Base-by-base conservation (phyloP, 495 filamentous ascomycete species). In the Neurospora sp. region DNA sequence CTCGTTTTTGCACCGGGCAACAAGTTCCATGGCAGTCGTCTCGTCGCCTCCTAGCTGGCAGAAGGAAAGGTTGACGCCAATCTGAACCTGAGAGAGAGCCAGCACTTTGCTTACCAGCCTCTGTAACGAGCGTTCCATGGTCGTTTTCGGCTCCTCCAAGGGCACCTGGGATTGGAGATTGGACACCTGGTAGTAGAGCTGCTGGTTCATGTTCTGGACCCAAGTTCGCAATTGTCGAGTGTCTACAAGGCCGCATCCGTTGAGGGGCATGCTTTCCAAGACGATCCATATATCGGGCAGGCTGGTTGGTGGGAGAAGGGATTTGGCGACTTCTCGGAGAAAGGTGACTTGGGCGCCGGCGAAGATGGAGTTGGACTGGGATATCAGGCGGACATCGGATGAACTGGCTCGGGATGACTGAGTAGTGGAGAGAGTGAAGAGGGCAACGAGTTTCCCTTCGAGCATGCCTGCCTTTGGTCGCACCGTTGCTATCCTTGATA, bases 131-230 rank as follows among this genome's bases (percentile, higher is more conserved):
- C 79, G 80, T 73, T 84, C 84, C 74, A 82, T 81, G 9, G 54
- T 77, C 38, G 78, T 81, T 27, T 76, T 70, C 0, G 84, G 83
- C 8, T 77, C 75, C 46, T 80, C 77, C 38, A 83, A 48, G 4
- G 74, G 70, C 38, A 81, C 81, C 27, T 82, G 81, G 23, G 77
- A 79, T 39, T 84, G 82, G 41, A 84, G 72, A 46, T 81, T 82
- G 69, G 82, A 73, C 37, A 84, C 82, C 70, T 82, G 83, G 31
- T 81, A 80, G 69, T 84, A 78, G 20, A 83, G 66, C 54, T 83
- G 80, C 27, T 85, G 80, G 69, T 85, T 85, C 41, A 83, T 82
- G 70, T 86, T 86, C 73, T 86, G 84, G 9, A 79, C 80, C 84
- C 84, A 86, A 0, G 84, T 86, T 35, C 84, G 84, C 69, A 86